Evolutionary conservation across 2,329 filamentous ascomycete genomes (phyloP), one percentile per base, ranked within the genome.

Genomic region (Ophiocordyceps camponoti-rufipedis): DNA sequence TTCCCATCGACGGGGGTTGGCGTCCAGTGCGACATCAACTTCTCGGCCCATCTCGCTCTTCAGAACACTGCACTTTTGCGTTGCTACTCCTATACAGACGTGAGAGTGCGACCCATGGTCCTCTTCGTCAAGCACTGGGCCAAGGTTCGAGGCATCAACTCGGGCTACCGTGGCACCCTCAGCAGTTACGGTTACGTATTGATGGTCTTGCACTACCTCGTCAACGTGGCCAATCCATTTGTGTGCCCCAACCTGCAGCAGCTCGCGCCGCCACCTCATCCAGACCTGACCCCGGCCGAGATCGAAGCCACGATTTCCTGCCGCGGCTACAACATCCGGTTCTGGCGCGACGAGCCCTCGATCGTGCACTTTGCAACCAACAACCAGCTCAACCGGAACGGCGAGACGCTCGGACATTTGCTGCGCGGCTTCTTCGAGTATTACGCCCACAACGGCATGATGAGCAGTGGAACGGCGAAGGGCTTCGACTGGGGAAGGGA

Each of bases 1-100:
- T 89, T 89, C 47, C 83, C 84, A 6, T 85, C 85, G 55, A 67
- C 68, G 9, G 80, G 80, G 4, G 74, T 82, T 28, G 86, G 86
- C n/a, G 83, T 89, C 13, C 84, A 88, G 57, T 91, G 85, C 58
- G 86, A 94, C 57, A 85, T 95, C 68, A 94, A 94, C 60, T 94
- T 94, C 58, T 82, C 82, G 1, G 87, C 87, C 16, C 78, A 84
- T 41, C 73, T 94, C 3, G 86, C 81, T 2, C 68, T 94, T 3
- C 82, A 91, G 51, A 94, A 94, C 59, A 93, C 87, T 0, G 66
- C 76, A 32, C 74, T 95, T 38, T 72, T 95, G 29, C 78, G 83
- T 38, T 89, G 85, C 59, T 95, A 95, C 62, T 81, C 82, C 2
- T 73, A 76, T 46, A 84, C 82, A 18, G 88, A 95, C 56, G 64